A percentile compares a stretch with the other conserved stretches of the same genome.
phyloP scores from a whole-genome alignment of 139 green algal genomes.

The Nannochloris sp. region DNA sequence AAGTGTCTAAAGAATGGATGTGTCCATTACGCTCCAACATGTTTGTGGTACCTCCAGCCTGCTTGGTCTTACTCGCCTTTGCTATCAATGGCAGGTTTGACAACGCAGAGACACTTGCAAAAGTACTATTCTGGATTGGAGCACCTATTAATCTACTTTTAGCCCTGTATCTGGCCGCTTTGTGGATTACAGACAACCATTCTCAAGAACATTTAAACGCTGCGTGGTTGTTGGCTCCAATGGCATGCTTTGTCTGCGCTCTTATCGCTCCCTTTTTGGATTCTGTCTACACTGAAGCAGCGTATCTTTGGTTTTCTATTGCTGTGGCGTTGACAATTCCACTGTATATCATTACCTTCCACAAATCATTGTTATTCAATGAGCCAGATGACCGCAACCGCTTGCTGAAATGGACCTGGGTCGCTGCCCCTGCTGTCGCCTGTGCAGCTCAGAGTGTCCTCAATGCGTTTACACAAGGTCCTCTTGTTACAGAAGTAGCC shows the following conservation, averaged over 20 bases:
- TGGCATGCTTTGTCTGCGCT: constrained; percentile 21
- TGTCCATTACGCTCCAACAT: constrained; percentile 13
- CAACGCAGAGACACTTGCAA: constrained; percentile 2
- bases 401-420: constrained; percentile 30
- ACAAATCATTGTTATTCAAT: constrained; percentile 23
- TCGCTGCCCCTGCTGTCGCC: constrained; percentile 30
- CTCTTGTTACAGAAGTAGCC: background rate
- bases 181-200: constrained; percentile 27
- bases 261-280: constrained; percentile 22
- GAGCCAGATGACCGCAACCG: constrained; percentile 34
- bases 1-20: constrained; percentile 4
- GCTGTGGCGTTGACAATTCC: background rate
- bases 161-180: constrained; percentile 1
- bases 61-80: constrained; percentile 6
- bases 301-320: constrained; percentile 2
- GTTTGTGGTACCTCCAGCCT: constrained; percentile 8
- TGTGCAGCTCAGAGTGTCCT: background rate
- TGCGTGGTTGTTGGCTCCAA: constrained; percentile 24
- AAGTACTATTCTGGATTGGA: constrained; percentile 38
- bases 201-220: constrained; percentile 43
- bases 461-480: background rate
- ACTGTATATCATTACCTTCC: constrained; percentile 35
- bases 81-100: constrained; percentile 3
- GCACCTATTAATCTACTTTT: constrained; percentile 15
- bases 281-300: constrained; percentile 11